These are phyloP conservation scores for Solanum hybrid DNA, from an alignment of 305 asterid species.

Conservation along the genomic window DNA sequence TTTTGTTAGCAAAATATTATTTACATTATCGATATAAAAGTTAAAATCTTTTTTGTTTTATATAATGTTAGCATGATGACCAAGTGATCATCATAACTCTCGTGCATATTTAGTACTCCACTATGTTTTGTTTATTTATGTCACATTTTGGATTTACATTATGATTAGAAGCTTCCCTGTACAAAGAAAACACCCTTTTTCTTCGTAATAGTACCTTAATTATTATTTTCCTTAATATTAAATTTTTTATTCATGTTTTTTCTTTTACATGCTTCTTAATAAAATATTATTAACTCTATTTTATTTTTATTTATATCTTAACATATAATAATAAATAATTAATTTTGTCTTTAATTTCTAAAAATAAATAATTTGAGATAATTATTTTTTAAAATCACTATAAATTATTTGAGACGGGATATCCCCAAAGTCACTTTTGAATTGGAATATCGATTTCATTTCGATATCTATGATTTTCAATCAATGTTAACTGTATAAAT, in stretches of 20 bases:
- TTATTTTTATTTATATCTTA: neutral
- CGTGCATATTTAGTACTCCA: neutral
- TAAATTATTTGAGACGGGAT: neutral
- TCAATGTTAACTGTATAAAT: neutral
- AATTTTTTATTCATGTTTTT: neutral
- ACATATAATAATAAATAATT: no score
- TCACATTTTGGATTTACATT: neutral
- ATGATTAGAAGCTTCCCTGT: neutral
- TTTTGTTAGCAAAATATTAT: neutral
- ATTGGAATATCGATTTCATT: neutral
- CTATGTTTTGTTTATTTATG: neutral
- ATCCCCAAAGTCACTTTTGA: neutral
- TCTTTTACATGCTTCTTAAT: neutral
- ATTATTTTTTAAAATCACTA: neutral
- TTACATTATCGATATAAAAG: neutral
- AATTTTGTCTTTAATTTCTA: no score
- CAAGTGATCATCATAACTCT: neutral
- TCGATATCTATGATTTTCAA: neutral
- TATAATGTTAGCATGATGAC: neutral
- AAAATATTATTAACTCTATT: neutral
- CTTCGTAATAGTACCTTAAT: neutral
- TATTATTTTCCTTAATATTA: neutral
- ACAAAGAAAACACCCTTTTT: neutral
- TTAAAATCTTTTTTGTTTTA: neutral
- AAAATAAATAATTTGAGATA: neutral